Conservation (phyloP, 768 basidiomycete species). For the Naganishia vishniacii region DNA sequence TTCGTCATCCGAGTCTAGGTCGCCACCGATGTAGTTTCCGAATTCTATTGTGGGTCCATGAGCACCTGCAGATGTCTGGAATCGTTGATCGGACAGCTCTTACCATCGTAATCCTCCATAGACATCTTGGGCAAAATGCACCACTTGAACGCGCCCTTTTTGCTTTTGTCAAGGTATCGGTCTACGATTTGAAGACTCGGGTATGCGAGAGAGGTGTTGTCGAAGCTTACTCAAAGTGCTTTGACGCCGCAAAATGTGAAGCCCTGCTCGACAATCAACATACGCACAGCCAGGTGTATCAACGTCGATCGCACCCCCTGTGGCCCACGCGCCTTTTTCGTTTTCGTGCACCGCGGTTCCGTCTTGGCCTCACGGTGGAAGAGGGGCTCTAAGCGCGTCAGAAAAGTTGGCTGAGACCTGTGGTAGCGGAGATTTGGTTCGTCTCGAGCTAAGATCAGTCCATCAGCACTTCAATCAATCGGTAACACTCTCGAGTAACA, state of each 20-base stretch:
- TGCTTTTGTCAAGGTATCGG: neutral
- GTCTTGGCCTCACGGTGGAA: slow-evolving; percentile 18
- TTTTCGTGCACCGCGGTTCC: too few species aligned
- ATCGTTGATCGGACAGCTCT: slow-evolving; percentile 2
- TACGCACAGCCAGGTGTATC: neutral
- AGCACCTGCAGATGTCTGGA: too few species aligned
- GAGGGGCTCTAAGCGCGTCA: slow-evolving; percentile 4
- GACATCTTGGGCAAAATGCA: slow-evolving; percentile 38
- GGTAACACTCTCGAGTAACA: neutral
- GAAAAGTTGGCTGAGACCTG: slow-evolving; percentile 3
- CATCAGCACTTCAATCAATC: neutral
- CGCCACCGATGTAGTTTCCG: slow-evolving; percentile 94
- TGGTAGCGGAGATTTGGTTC: too few species aligned
- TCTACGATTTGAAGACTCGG: neutral
- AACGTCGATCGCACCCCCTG: neutral
- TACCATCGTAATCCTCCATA: slow-evolving; percentile 49
- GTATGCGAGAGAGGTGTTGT: slow-evolving; percentile 5
- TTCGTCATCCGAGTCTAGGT: slow-evolving; percentile 75
- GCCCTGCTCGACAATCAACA: neutral
- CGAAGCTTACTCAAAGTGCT: slow-evolving; percentile 11
- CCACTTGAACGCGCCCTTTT: slow-evolving; percentile 13
- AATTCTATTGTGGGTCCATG: too few species aligned
- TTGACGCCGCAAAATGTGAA: neutral
- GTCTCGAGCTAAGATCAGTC: neutral
- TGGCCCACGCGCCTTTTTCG: slow-evolving; percentile 5